Evolutionary conservation across 176 grass and related monocot species (phyloP).

Genomic region (Calamus simplicifolius): DNA sequence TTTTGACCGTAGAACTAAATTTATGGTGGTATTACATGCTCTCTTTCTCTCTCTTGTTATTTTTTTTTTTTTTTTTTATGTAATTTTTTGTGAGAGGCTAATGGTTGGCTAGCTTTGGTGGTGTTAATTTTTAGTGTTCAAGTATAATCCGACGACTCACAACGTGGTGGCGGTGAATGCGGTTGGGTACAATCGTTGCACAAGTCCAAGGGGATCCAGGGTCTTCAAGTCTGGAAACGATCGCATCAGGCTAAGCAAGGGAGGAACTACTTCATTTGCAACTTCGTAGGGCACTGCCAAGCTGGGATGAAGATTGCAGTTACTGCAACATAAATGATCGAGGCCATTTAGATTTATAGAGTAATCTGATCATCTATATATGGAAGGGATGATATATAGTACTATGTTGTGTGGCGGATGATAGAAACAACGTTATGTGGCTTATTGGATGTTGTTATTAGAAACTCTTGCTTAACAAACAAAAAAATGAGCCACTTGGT

Average conservation of each 20-base stretch:
- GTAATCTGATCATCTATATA: too few species aligned
- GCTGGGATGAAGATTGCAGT: conserved; percentile 21
- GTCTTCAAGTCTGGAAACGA: conserved; percentile 5
- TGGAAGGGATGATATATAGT: too few species aligned
- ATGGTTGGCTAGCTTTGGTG: not conserved
- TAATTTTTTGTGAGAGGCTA: too few species aligned
- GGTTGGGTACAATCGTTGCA: conserved; percentile 7
- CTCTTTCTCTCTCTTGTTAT: too few species aligned
- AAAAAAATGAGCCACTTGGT: too few species aligned
- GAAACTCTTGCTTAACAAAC: too few species aligned
- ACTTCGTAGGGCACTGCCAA: conserved; percentile 13
- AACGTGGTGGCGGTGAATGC: conserved; percentile 22
- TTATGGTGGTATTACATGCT: too few species aligned
- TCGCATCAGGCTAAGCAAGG: conserved; percentile 12
- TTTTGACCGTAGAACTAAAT: too few species aligned
- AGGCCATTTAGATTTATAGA: too few species aligned
- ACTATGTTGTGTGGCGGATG: too few species aligned
- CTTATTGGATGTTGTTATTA: too few species aligned
- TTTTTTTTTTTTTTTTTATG: not conserved
- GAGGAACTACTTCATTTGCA: conserved; percentile 18
- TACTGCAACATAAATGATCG: not conserved
- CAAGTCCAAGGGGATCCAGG: conserved; percentile 11
- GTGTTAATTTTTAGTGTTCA: conserved; percentile 1
- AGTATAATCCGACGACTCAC: conserved; percentile 6
- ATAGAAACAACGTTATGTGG: too few species aligned